Evolutionary conservation across 1,284 basidiomycete species (phyloP), one percentile per base, ranked within the genome.

Genomic region (Microbotryum silenes-acaulis): DNA sequence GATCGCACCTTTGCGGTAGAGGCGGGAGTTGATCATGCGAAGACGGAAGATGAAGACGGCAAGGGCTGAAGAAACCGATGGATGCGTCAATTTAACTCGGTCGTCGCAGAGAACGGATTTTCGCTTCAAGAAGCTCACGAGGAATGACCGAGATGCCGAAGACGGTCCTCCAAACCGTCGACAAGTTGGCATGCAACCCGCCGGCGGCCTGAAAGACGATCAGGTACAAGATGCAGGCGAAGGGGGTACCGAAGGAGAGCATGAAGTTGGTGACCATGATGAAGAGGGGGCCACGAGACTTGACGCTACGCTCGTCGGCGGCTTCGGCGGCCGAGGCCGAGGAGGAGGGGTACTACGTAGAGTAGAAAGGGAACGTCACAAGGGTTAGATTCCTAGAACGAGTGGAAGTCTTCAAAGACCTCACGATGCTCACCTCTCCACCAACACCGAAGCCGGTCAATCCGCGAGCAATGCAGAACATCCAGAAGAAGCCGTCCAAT

Each of bases 321-420:
- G 85, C 82, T 72, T 88, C 86, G 49, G 80, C 82, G 2, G 85
- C 85, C 37, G 79, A 80, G 0, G 85, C 83, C 2, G 82, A 83
- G 14, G 83, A 85, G 3, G 85, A 85, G 0, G 87, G 86, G 73
- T 89, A 89, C 76, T 89, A 86, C 16, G 87, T 86, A 27, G 16
- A 42, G 37, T 42, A 42, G 12, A 42, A 42, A 3, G 37, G 16
- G 12, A 3, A 42, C 16, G 14, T 12, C 16, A 12, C 6, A 6
- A 6, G 16, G 16, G 37, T 42, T 42, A 18, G 37, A 3, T 18
- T 18, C 2, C 31, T 31, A 31, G 27, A 31, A 42, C 37, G 16
- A 42, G 12, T 42, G 14, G 8, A 31, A 85, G 85, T 84, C 81
- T 84, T 46, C 46, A 54, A 44, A 21, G 37, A 9, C 27, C 31